Percentiles rank a stretch among this genome's conserved stretches.
Evolutionary conservation across 306 rosid species (phyloP).

Genomic region (Trifolium dubium): DNA sequence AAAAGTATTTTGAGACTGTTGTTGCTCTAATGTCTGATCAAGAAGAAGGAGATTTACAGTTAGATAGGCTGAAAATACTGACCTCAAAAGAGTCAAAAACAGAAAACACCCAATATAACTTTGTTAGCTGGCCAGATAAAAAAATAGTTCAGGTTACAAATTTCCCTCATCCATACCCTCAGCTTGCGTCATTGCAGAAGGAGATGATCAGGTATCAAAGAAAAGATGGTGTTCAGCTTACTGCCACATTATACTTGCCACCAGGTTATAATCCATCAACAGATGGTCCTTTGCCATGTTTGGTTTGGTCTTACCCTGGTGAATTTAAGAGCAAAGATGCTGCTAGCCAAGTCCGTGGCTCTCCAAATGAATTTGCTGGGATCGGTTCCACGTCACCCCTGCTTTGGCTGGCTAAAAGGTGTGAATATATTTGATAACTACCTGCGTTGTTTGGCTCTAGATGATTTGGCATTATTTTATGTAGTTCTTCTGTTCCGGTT

Average conservation of each 20-base stretch:
- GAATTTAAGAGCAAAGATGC: conserved; percentile 99
- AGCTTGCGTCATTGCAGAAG: conserved; percentile 88
- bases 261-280: conserved; percentile 85
- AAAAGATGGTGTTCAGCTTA: conserved; percentile 96
- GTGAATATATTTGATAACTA: conserved; percentile 41
- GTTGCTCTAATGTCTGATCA: conserved; percentile 94
- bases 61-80: conserved; percentile 76
- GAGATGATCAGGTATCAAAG: conserved; percentile 96
- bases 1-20: conserved; percentile 80
- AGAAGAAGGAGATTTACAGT: conserved; percentile 82
- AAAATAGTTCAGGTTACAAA: conserved; percentile 71
- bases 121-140: conserved; percentile 86
- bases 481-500: conserved; percentile 20
- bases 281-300: conserved; percentile 96
- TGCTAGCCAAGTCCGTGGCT: conserved; percentile 98
- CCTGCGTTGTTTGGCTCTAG: conserved; percentile 25
- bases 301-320: conserved; percentile 98
- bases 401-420: conserved; percentile 97
- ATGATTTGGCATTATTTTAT: conserved; percentile 30
- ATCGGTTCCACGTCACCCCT: conserved; percentile 96
- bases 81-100: conserved; percentile 96
- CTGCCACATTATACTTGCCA: conserved; percentile 95
- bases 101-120: conserved; percentile 88
- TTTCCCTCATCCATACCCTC: conserved; percentile 99
- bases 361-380: conserved; percentile 98